Evolutionary conservation across 225 moss, liverwort and hornwort genomes (phyloP), one percentile per base, ranked within the genome.

Genomic region (Sphagnum tenellum): DNA sequence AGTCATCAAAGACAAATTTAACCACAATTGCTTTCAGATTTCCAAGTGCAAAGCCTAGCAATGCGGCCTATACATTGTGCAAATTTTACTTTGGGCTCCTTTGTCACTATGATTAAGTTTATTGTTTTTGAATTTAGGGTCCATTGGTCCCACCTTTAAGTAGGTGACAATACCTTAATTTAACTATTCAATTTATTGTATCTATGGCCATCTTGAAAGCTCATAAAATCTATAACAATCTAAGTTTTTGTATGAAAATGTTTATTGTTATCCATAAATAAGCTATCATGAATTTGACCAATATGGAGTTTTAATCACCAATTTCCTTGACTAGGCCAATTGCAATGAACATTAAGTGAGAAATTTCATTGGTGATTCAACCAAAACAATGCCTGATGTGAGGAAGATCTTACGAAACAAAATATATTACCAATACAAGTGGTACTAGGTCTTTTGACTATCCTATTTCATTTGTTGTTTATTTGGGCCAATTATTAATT

Each of bases 1-100:
- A 89, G 94, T 95, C 49, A 88, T 88, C 71, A 89, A 82, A 72
- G 86, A 89, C 74, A 91, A 89, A 84, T 66, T 89, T 87, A 66
- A 86, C 89, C 49, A 91, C 91, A 7, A 70, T 74, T 63, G 70
- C 80, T 59, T 87, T 95, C 47, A 72, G 79, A 64, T 88, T 89
- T 47, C 94, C 94, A 46, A 73, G 80, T 0, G 61, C 84, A 3
- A 74, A n/a, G n/a, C n/a, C 89, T 53, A 95, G 91, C 7, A 95
- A 91, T 71, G 91, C 86, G 61, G 88, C 94, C 12, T 95, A 91
- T 62, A 86, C 89, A 67, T 71, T 95, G 54, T 85, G 91, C 54
- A 91, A 87, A 70, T 88, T 86, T 67, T 95, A 95, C 57, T 69
- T 89, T 55, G 86, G 76, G 9, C 76, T 95, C 48, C 74, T 95